These are phyloP conservation scores for Teratosphaeriaceae sp. DNA, from an alignment of 2,329 filamentous ascomycete genomes.

Conservation along the genomic window DNA sequence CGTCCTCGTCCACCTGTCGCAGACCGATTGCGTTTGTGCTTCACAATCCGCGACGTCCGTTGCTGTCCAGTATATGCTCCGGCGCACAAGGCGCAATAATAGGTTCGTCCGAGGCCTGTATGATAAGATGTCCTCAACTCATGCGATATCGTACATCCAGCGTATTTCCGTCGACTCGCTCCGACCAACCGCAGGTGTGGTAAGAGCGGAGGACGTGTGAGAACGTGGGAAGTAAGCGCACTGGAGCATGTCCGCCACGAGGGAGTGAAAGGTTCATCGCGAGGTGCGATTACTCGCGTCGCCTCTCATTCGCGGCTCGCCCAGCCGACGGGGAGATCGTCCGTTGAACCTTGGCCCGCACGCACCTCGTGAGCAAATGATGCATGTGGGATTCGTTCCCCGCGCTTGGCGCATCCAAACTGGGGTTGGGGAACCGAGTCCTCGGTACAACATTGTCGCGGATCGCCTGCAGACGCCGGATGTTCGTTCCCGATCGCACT, in stretches of 20 bases:
- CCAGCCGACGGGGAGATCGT: background rate
- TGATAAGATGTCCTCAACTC: background rate
- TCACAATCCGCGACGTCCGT: no score
- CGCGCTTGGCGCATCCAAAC: no score
- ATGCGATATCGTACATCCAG: background rate
- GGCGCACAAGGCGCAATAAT: no score
- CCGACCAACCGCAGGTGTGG: background rate
- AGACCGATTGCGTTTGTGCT: background rate
- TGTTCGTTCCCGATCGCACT: no score
- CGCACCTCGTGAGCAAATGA: no score
- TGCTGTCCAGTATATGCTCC: no score
- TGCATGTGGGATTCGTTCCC: no score
- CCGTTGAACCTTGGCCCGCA: conserved; percentile 1
- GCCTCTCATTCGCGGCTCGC: background rate
- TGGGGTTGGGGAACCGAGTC: no score
- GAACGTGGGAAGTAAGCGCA: background rate
- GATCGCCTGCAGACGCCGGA: no score
- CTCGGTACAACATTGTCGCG: no score
- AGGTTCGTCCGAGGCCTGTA: background rate
- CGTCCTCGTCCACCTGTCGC: background rate
- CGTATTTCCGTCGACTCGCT: background rate
- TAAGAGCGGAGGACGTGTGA: background rate
- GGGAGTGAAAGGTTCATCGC: background rate
- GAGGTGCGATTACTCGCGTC: background rate
- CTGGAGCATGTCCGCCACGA: no score